Conservation (phyloP, 441 rosid genomes). For the Gossypium davidsonii region DNA sequence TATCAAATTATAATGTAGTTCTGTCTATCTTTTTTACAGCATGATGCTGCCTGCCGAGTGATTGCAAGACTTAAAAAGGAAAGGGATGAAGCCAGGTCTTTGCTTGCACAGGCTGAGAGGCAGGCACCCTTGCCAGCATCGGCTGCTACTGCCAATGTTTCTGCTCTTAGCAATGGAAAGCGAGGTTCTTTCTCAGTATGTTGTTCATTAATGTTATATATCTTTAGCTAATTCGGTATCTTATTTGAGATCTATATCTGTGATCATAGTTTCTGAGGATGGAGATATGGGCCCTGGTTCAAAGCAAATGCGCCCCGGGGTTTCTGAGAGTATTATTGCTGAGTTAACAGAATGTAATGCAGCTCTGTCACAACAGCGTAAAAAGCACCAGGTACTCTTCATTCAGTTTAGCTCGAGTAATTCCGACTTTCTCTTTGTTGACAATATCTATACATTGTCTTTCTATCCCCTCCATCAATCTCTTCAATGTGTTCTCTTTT, state of each 20-base stretch:
- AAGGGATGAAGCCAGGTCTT: constrained; percentile 79
- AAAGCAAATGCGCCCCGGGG: constrained; percentile 67
- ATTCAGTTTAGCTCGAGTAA: background rate
- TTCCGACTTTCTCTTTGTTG: background rate
- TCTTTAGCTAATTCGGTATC: constrained; percentile 4
- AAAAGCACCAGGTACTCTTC: constrained; percentile 74
- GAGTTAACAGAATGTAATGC: constrained; percentile 83
- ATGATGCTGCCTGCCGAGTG: constrained; percentile 99
- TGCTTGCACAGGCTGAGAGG: constrained; percentile 79
- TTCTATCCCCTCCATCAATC: background rate
- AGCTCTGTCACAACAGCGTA: constrained; percentile 84
- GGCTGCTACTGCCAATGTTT: constrained; percentile 38
- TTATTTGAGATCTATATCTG: constrained; percentile 18
- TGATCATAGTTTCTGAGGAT: constrained; percentile 45
- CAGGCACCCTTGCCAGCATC: constrained; percentile 59
- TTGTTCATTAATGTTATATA: background rate
- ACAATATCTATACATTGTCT: background rate
- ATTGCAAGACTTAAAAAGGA: constrained; percentile 94
- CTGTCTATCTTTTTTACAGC: constrained; percentile 36
- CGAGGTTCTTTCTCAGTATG: constrained; percentile 45
- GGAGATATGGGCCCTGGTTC: constrained; percentile 60
- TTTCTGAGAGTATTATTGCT: constrained; percentile 51
- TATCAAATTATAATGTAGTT: background rate
- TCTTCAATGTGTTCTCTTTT: constrained; percentile 8
- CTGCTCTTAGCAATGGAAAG: constrained; percentile 71